phyloP scores from a whole-genome alignment of 176 grass and related monocot genomes.

The Musa acuminata region DNA sequence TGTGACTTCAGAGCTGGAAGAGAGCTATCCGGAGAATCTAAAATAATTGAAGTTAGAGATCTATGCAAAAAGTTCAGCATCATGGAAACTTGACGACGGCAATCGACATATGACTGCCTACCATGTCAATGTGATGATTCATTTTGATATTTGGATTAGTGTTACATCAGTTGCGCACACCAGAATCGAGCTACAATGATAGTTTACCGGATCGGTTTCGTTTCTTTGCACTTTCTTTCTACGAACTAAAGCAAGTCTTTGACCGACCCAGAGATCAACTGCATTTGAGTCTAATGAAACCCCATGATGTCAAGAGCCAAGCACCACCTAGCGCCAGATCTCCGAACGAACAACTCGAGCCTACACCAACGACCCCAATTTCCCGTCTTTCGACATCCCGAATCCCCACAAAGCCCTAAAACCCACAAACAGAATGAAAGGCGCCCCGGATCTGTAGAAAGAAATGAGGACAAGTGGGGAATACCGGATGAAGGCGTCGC shows the following conservation, averaged over 20 bases:
- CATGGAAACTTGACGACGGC: too few relatives aligned
- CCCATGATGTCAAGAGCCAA: background rate
- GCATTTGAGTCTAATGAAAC: background rate
- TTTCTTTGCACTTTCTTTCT: too few relatives aligned
- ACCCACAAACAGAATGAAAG: background rate
- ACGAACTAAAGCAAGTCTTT: background rate
- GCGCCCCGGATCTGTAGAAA: constrained; percentile 9
- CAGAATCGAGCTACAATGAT: too few relatives aligned
- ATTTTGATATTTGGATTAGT: too few relatives aligned
- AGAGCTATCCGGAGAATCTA: background rate
- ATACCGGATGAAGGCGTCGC: constrained; percentile 86
- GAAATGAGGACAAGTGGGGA: background rate
- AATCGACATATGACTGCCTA: too few relatives aligned
- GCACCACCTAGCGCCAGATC: background rate
- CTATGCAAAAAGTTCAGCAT: background rate
- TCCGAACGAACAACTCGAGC: background rate
- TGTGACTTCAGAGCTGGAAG: too few relatives aligned
- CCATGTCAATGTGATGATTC: too few relatives aligned
- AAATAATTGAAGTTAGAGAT: background rate
- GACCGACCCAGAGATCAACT: background rate
- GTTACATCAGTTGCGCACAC: too few relatives aligned
- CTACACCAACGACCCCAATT: background rate
- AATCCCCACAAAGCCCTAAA: background rate
- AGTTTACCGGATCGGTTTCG: too few relatives aligned
- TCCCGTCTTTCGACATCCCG: background rate